phyloP scores from a whole-genome alignment of 2,329 filamentous ascomycete genomes.

The Teratosphaeria pseudoeucalypti region DNA sequence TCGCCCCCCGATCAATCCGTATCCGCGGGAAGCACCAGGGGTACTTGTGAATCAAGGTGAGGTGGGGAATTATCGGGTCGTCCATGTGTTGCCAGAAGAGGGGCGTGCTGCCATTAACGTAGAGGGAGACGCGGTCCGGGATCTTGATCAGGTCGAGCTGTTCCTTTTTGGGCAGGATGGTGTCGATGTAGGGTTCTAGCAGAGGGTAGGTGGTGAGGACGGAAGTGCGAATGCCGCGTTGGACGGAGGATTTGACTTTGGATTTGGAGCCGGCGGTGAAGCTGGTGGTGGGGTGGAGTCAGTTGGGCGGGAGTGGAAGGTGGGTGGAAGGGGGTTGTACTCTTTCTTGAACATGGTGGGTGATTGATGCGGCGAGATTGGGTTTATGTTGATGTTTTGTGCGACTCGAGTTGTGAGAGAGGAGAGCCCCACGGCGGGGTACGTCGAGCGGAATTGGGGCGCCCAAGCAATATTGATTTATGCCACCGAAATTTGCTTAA shows the following conservation, averaged over 20 bases:
- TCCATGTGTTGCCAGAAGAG: conserved; percentile 86
- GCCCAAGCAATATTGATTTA: background rate
- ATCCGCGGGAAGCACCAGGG: conserved; percentile 73
- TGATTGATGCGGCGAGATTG: background rate
- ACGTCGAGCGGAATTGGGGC: background rate
- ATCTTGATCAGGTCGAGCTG: conserved; percentile 86
- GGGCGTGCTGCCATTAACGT: conserved; percentile 65
- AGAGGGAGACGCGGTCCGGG: conserved; percentile 82
- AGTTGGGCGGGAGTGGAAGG: too few relatives aligned
- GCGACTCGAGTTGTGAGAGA: background rate
- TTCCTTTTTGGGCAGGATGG: conserved; percentile 88
- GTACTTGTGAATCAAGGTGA: conserved; percentile 81
- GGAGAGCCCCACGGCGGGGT: background rate
- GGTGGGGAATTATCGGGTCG: conserved; percentile 72
- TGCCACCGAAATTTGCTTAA: background rate
- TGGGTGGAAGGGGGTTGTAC: conserved; percentile 56
- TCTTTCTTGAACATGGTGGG: conserved; percentile 81
- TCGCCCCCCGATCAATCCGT: conserved; percentile 88
- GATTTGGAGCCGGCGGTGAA: conserved; percentile 72
- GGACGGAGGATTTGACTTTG: conserved; percentile 94
- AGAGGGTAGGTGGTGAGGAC: conserved; percentile 77
- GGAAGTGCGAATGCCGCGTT: conserved; percentile 73
- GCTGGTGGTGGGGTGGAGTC: conserved; percentile 34
- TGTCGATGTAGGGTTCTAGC: conserved; percentile 79
- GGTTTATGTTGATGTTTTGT: background rate